Base-by-base conservation (phyloP, 2,329 filamentous ascomycete genomes). In the Trichophaea hybrida region DNA sequence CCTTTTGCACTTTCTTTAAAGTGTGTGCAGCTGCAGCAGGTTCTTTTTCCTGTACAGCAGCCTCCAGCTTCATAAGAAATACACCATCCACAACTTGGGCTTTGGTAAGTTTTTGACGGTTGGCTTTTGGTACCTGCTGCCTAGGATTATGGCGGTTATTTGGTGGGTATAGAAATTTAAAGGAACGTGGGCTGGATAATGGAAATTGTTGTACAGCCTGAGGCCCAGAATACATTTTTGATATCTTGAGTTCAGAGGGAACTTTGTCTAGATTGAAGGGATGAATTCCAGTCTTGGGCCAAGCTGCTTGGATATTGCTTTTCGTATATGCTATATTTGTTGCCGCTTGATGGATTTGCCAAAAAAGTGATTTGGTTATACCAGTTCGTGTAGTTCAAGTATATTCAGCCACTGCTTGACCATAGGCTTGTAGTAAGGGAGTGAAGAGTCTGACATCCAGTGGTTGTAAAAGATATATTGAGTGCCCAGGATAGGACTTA, bases 401-500 rank as follows among this genome's bases (percentile, higher is more conserved):
- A 32, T 46, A 54, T 8, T 57, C 33, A 57, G 58, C 52, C 17
- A 55, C 12, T 2, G 38, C 32, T 34, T 48, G 17, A 1, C 49
- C 35, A 51, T 64, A 64, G 33, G 54, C 24, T 7, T 33, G 34
- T 17, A 61, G 52, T 13, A 67, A 17, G 6, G 58, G 62, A 5
- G 38, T 35, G 44, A 66, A 66, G 13, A 65, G 38, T 3, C 17
- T 38, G 54, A 66, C 56, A 59, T 65, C 50, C 13, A 65, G 58
- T 40, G 58, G 64, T 51, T 65, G 55, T 4, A 64, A 33, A 0
- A 65, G 7, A 49, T 65, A 52, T 15, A 52, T 61, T 5, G 55
- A 50, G 38, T 43, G 38, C 15, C 38, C 38, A 43, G 38, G 38
- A 2, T 43, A 43, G 38, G 38, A 64, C 32, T 64, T 49, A 7